A percentile compares a stretch with the other conserved stretches of the same genome.
These are phyloP conservation scores for Anisodus acutangulus DNA, from an alignment of 257 asterid species.

Conservation along the genomic window DNA sequence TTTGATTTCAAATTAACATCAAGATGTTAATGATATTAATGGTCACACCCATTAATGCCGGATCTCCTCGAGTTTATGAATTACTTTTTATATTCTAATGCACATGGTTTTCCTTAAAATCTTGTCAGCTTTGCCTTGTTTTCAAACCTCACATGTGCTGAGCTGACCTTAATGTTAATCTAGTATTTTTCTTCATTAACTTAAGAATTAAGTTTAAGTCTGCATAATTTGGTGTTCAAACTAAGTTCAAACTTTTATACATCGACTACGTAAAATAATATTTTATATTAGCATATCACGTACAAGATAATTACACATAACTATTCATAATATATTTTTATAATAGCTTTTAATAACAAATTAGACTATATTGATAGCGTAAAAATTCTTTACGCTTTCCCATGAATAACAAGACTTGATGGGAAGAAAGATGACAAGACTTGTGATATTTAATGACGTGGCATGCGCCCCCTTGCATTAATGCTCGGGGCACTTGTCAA, in stretches of 20 bases:
- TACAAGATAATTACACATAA: too few species aligned
- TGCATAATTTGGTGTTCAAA: too few species aligned
- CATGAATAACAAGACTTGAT: too few species aligned
- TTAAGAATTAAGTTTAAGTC: background rate
- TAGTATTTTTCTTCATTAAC: background rate
- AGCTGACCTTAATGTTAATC: background rate
- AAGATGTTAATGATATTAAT: background rate
- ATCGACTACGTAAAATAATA: background rate
- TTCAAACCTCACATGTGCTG: background rate
- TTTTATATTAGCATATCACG: background rate
- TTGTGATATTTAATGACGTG: too few species aligned
- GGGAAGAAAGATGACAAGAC: too few species aligned
- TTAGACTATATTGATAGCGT: background rate
- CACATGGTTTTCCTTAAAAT: slow-evolving; percentile 22
- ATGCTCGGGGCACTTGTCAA: too few species aligned
- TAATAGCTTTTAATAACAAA: too few species aligned
- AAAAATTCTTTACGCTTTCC: background rate
- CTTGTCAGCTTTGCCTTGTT: slow-evolving; percentile 3
- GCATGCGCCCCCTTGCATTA: too few species aligned
- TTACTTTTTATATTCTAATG: background rate
- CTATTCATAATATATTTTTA: too few species aligned
- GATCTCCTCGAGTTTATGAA: slow-evolving; percentile 31
- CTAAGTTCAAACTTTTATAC: background rate
- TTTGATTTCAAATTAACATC: background rate
- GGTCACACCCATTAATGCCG: slow-evolving; percentile 25